Evolutionary conservation across 2,329 filamentous ascomycete species (phyloP).

Genomic region (Knoxdaviesia proteae): DNA sequence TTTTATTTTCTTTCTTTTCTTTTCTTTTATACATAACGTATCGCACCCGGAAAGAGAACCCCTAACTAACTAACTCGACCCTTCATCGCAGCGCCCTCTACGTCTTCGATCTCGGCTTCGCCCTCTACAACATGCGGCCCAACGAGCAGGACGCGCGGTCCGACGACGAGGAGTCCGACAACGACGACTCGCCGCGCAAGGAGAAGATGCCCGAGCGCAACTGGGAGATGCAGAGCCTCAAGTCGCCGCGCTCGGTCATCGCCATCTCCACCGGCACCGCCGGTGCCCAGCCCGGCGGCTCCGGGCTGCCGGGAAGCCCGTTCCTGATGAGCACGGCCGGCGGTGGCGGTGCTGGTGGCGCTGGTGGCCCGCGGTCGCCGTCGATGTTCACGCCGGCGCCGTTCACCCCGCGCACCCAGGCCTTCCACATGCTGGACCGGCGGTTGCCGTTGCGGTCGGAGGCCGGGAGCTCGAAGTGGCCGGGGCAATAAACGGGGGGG

Average conservation of each 20-base stretch:
- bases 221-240: slow-evolving; percentile 38
- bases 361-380: too few relatives aligned
- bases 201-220: slow-evolving; percentile 9
- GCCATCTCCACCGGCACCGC: too few relatives aligned
- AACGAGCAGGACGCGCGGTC: slow-evolving; percentile 29
- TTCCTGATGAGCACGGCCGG: too few relatives aligned
- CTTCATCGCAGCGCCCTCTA: slow-evolving; percentile 30
- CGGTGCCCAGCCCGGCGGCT: too few relatives aligned
- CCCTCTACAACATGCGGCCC: slow-evolving; percentile 34
- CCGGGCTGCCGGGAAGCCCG: slow-evolving; percentile 8
- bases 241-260: slow-evolving; percentile 8
- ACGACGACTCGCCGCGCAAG: slow-evolving; percentile 11
- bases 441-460: too few relatives aligned
- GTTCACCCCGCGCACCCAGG: slow-evolving; percentile 45
- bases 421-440: slow-evolving; percentile 42
- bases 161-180: slow-evolving; percentile 19
- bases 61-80: too few relatives aligned
- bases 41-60: too few relatives aligned
- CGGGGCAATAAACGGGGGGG: slow-evolving; percentile 8
- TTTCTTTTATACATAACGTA: too few relatives aligned
- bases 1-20: background rate
- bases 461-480: slow-evolving; percentile 8
- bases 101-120: slow-evolving; percentile 33
- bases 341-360: too few relatives aligned
- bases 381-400: slow-evolving; percentile 11